A percentile compares a stretch with the other conserved stretches of the same genome.
Conservation (phyloP, 2,329 filamentous ascomycete genomes). For the Scolecobasidium constrictum region DNA sequence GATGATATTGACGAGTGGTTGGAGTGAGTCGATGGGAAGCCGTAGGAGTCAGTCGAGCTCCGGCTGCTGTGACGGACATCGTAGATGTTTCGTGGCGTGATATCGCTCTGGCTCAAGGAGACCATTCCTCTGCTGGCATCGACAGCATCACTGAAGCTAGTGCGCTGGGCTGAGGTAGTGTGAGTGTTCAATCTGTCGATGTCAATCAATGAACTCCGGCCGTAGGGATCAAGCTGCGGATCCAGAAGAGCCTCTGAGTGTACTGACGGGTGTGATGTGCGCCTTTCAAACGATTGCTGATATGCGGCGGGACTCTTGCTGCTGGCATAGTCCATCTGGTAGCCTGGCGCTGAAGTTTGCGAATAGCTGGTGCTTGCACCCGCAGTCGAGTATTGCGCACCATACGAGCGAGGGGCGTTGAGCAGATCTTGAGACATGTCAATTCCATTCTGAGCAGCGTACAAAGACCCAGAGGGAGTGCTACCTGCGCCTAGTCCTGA, state of each 20-base stretch:
- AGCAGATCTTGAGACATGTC: slow-evolving; percentile 65
- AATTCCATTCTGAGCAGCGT: slow-evolving; percentile 57
- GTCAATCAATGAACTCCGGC: slow-evolving; percentile 56
- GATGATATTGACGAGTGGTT: slow-evolving; percentile 84
- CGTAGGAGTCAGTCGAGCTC: slow-evolving; percentile 75
- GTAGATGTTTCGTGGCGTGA: slow-evolving; percentile 82
- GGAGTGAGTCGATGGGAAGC: slow-evolving; percentile 77
- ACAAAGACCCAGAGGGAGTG: slow-evolving; percentile 50
- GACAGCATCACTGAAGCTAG: slow-evolving; percentile 77
- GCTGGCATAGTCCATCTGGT: slow-evolving; percentile 61
- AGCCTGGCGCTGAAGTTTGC: slow-evolving; percentile 60
- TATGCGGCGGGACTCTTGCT: slow-evolving; percentile 44
- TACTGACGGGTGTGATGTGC: slow-evolving; percentile 80
- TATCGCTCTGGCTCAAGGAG: slow-evolving; percentile 76
- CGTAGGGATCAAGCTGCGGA: slow-evolving; percentile 34
- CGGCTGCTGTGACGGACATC: slow-evolving; percentile 49
- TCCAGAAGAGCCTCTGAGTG: slow-evolving; percentile 41
- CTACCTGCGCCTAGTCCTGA: slow-evolving; percentile 55
- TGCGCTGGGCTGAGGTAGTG: slow-evolving; percentile 41
- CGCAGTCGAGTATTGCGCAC: slow-evolving; percentile 62
- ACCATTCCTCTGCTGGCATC: slow-evolving; percentile 93
- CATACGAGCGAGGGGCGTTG: slow-evolving; percentile 56
- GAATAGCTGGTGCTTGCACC: slow-evolving; percentile 56
- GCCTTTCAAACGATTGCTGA: slow-evolving; percentile 48
- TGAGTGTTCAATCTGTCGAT: slow-evolving; percentile 47